These are phyloP conservation scores for Coniochaeta sp. DNA, from an alignment of 2,329 filamentous ascomycete species.

Conservation along the genomic window DNA sequence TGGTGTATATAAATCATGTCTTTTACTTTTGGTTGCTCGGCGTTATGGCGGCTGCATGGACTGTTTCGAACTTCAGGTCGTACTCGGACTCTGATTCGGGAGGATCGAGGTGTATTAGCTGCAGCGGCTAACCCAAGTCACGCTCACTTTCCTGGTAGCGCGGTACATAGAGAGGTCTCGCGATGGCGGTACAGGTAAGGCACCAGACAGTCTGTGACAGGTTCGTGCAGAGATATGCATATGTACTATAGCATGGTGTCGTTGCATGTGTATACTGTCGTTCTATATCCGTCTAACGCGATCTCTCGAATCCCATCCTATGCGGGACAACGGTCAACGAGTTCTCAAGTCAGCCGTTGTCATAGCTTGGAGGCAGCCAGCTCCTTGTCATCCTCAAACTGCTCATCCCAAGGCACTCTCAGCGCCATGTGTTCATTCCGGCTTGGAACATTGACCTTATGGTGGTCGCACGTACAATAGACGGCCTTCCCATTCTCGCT, in stretches of 20 bases:
- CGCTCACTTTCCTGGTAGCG: background rate
- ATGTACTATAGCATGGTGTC: background rate
- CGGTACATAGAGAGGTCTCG: background rate
- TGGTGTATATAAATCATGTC: background rate
- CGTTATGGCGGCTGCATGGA: background rate
- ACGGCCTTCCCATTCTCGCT: slow-evolving; percentile 36
- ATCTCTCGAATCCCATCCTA: background rate
- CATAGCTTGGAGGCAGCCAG: slow-evolving; percentile 7
- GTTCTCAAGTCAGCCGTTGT: background rate
- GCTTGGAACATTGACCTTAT: slow-evolving; percentile 39
- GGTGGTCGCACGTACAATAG: slow-evolving; percentile 43
- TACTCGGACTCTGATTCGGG: background rate
- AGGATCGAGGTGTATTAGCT: background rate
- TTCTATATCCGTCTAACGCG: background rate
- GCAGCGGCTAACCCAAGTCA: background rate
- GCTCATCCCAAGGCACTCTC: slow-evolving; percentile 33
- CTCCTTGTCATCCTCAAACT: slow-evolving; percentile 18
- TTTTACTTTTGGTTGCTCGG: background rate
- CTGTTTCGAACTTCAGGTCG: background rate
- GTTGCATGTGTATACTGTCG: background rate
- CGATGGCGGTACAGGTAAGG: background rate
- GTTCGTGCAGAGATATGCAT: background rate
- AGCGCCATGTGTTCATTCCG: slow-evolving; percentile 27
- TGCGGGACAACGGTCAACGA: background rate
- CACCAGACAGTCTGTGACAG: background rate